Evolutionary conservation across 192 early-diverging fungal genomes (phyloP).

Genomic region (Coemansia sp.): DNA sequence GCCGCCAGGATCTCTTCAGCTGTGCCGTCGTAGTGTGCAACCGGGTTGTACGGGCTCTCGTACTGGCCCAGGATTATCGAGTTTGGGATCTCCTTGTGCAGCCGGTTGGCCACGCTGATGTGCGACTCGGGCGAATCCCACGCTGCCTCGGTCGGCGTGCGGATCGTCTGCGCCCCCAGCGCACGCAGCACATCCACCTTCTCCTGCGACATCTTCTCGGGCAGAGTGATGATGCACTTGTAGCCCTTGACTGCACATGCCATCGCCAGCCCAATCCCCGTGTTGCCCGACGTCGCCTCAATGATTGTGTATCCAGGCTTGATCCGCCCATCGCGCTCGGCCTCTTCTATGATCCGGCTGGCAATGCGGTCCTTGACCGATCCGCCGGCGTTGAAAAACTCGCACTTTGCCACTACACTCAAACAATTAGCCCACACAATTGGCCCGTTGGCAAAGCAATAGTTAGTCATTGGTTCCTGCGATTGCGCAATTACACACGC

Average conservation of each 20-base stretch:
- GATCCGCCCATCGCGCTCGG: conserved; percentile 86
- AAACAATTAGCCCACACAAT: conserved; percentile 6
- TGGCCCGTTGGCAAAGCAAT: background rate
- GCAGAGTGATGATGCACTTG: conserved; percentile 95
- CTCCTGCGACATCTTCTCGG: conserved; percentile 99
- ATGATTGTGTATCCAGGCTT: conserved; percentile 94
- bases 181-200: conserved; percentile 99
- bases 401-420: conserved; percentile 82
- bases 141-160: conserved; percentile 98
- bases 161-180: conserved; percentile 94
- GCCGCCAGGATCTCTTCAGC: conserved; percentile 79
- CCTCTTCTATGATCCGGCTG: conserved; percentile 93
- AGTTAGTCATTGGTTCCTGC: conserved; percentile 1
- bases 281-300: conserved; percentile 99
- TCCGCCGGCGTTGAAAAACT: conserved; percentile 98
- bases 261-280: conserved; percentile 97
- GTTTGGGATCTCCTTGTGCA: conserved; percentile 94
- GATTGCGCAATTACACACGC: conserved; percentile 6
- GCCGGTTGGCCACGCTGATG: conserved; percentile 91
- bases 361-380: conserved; percentile 99
- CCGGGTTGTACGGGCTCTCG: conserved; percentile 93
- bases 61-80: conserved; percentile 98
- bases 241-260: conserved; percentile 99
- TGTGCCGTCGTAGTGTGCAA: conserved; percentile 94
- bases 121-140: conserved; percentile 99